phyloP scores from a whole-genome alignment of 176 grass and related monocot genomes.

The Triticum dicoccoides region DNA sequence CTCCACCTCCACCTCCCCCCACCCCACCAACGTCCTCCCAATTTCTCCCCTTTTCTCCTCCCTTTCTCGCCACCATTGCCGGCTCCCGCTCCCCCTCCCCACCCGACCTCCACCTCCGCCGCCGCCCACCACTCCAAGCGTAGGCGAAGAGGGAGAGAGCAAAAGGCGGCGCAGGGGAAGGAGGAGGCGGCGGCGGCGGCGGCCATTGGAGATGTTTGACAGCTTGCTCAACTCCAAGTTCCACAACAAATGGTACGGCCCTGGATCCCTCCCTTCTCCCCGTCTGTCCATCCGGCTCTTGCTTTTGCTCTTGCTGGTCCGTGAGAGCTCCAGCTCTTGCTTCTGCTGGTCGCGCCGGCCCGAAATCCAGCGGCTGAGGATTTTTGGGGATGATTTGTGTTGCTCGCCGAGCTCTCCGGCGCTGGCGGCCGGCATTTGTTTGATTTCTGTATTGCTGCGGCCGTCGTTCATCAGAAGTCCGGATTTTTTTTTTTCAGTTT shows the following conservation, averaged over 20 bases:
- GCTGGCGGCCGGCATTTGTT: background rate
- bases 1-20: background rate
- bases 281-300: constrained; percentile 2
- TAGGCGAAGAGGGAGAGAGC: background rate
- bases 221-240: constrained; percentile 79
- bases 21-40: constrained; percentile 10
- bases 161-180: background rate
- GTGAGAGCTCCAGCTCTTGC: background rate
- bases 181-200: background rate
- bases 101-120: background rate
- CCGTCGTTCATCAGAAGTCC: background rate
- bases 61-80: constrained; percentile 44
- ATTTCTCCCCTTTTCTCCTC: constrained; percentile 36
- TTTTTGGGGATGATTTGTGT: background rate
- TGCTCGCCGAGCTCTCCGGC: background rate
- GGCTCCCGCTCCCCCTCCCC: constrained; percentile 17
- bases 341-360: background rate
- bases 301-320: background rate
- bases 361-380: background rate
- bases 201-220: constrained; percentile 63
- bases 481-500: background rate
- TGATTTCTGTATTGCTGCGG: background rate
- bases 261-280: background rate
- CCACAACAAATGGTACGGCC: constrained; percentile 68
- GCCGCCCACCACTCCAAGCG: background rate